These are phyloP conservation scores for Ligustrum vulgare DNA, from an alignment of 257 asterid species.

Conservation along the genomic window DNA sequence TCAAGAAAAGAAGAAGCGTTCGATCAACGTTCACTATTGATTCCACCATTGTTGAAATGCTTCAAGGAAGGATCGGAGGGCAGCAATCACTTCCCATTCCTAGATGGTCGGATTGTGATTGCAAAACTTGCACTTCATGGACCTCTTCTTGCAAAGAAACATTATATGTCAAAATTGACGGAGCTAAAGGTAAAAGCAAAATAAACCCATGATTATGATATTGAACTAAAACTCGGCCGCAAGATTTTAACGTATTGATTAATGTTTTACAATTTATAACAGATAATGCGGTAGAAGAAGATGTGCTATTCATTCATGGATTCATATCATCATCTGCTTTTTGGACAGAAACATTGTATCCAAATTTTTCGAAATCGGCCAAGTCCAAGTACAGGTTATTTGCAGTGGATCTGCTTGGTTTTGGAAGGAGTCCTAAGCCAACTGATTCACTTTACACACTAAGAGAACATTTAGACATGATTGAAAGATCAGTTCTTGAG, in stretches of 20 bases:
- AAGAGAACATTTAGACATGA: conserved; percentile 89
- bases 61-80: conserved; percentile 57
- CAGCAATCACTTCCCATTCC: conserved; percentile 39
- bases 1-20: conserved; percentile 21
- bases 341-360: conserved; percentile 93
- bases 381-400: conserved; percentile 72
- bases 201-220: too few relatives aligned
- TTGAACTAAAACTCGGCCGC: too few relatives aligned
- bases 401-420: conserved; percentile 89
- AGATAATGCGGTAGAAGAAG: conserved; percentile 66
- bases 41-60: conserved; percentile 72
- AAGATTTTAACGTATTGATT: background rate
- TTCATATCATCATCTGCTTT: conserved; percentile 87
- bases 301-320: conserved; percentile 87
- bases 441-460: conserved; percentile 74
- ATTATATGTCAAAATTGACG: conserved; percentile 67
- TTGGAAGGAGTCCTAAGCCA: conserved; percentile 95
- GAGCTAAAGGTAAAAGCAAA: conserved; percentile 54
- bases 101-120: conserved; percentile 95
- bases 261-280: background rate
- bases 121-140: conserved; percentile 74
- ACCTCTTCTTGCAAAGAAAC: conserved; percentile 51
- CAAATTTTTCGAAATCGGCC: conserved; percentile 64
- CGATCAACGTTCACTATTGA: conserved; percentile 52
- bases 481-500: conserved; percentile 74